Conservation (phyloP, 2,329 filamentous ascomycete genomes). For the Arthrobotrys musiformis region DNA sequence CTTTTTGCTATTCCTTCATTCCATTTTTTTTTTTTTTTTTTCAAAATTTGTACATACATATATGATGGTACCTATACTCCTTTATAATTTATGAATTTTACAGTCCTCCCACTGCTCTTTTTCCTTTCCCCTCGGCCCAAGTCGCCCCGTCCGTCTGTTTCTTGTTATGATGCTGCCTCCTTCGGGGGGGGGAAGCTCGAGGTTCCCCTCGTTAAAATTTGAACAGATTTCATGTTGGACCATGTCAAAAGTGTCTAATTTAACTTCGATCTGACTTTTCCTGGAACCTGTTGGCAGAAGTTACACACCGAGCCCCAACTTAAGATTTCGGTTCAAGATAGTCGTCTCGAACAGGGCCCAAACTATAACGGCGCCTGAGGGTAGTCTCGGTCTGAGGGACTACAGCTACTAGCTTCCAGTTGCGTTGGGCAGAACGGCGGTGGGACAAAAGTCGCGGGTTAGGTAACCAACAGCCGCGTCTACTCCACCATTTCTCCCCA, state of each 20-base stretch:
- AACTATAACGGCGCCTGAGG: background rate
- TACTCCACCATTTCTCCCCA: background rate
- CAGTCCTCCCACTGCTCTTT: background rate
- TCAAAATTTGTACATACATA: background rate
- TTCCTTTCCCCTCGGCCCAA: background rate
- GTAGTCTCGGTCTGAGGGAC: no score
- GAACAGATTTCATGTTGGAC: slow-evolving; percentile 1
- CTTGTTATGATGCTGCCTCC: no score
- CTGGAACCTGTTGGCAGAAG: background rate
- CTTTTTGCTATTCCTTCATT: no score
- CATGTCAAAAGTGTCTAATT: background rate
- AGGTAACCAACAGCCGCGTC: background rate
- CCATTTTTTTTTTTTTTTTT: background rate
- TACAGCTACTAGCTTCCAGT: background rate
- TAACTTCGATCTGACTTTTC: no score
- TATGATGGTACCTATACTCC: slow-evolving; percentile 8
- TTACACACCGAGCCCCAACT: background rate
- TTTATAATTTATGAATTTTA: slow-evolving; percentile 6
- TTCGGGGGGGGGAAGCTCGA: no score
- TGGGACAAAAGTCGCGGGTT: background rate
- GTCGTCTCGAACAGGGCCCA: background rate
- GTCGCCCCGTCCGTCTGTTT: background rate
- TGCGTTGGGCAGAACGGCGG: background rate
- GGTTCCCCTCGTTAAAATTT: background rate
- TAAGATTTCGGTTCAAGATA: background rate